phyloP scores from a whole-genome alignment of 169 alveolate species.

The Plasmodium vinckei region DNA sequence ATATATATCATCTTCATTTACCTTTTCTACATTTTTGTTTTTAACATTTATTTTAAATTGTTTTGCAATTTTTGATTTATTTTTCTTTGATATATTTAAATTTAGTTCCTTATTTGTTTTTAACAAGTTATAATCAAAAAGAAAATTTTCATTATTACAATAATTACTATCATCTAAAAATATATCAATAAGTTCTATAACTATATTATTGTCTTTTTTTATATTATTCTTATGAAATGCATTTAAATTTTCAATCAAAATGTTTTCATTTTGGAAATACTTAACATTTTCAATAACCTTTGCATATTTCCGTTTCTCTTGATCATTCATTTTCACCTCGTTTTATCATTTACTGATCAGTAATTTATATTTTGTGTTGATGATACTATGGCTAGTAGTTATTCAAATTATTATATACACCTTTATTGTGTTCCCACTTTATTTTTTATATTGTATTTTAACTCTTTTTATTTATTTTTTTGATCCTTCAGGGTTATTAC shows the following conservation, averaged over 20 bases:
- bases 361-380: background rate
- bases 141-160: conserved; percentile 61
- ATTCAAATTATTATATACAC: no score
- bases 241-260: conserved; percentile 72
- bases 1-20: conserved; percentile 75
- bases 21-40: conserved; percentile 63
- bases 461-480: no score
- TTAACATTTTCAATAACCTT: conserved; percentile 41
- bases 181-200: conserved; percentile 63
- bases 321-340: conserved; percentile 36
- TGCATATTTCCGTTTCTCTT: conserved; percentile 31
- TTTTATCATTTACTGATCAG: no score
- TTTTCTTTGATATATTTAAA: conserved; percentile 20
- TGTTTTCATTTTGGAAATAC: conserved; percentile 58
- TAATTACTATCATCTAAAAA: conserved; percentile 69
- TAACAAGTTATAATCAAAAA: conserved; percentile 52
- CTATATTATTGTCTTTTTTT: conserved; percentile 30
- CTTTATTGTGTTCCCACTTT: no score
- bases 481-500: no score
- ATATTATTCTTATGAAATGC: conserved; percentile 20
- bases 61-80: conserved; percentile 45
- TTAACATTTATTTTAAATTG: conserved; percentile 62
- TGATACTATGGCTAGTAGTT: background rate
- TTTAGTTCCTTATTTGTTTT: conserved; percentile 46
- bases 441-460: no score